Evolutionary conservation across 2,329 filamentous ascomycete species (phyloP).

Genomic region (Aspergillus bombycis): DNA sequence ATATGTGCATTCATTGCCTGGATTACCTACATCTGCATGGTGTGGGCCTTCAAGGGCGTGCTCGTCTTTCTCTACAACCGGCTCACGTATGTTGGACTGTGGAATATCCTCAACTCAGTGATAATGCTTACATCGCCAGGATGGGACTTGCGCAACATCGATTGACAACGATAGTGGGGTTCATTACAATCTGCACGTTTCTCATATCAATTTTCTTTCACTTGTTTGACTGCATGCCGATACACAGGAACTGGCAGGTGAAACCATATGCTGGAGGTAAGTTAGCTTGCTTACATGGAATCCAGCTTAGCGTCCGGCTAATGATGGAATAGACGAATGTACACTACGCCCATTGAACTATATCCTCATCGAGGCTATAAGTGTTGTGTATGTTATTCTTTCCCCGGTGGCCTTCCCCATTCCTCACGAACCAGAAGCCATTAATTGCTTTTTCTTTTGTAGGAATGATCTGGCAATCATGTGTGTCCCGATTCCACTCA

Average conservation of each 20-base stretch:
- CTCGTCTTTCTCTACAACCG: constrained; percentile 23
- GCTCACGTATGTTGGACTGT: constrained; percentile 15
- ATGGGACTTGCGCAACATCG: constrained; percentile 22
- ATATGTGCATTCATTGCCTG: constrained; percentile 22
- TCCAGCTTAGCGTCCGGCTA: neutral
- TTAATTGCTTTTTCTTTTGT: neutral
- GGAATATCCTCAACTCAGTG: neutral
- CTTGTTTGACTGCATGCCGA: constrained; percentile 17
- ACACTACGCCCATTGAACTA: constrained; percentile 21
- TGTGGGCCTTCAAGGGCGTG: constrained; percentile 23
- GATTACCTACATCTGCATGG: constrained; percentile 22
- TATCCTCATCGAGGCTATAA: constrained; percentile 21
- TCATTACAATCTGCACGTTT: constrained; percentile 11
- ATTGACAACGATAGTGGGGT: constrained; percentile 10
- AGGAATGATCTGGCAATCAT: constrained; percentile 25
- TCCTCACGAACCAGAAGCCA: neutral
- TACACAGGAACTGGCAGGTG: constrained; percentile 23
- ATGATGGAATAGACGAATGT: constrained; percentile 16
- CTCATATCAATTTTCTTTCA: constrained; percentile 19
- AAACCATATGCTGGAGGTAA: constrained; percentile 24
- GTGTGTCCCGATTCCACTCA: constrained; percentile 23
- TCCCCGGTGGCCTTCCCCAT: neutral
- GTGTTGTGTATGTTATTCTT: constrained; percentile 16
- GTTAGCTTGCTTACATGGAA: neutral
- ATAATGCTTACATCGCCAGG: constrained; percentile 5